Conservation (phyloP, 352 stramenopile species). For the Globisporangium echinulatum region DNA sequence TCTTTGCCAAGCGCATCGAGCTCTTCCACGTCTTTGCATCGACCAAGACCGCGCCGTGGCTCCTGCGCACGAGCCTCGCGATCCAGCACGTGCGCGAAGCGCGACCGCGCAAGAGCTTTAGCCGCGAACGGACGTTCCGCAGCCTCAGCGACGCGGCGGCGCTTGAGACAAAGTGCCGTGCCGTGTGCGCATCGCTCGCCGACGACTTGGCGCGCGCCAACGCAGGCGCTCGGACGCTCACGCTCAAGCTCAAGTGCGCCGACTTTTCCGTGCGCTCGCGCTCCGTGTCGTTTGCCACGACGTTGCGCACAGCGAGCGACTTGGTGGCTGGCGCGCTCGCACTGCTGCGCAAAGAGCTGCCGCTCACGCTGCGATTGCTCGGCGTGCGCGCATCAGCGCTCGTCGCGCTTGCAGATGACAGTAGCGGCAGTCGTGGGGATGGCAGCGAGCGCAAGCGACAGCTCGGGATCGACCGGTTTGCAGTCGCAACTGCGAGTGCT, state of each 20-base stretch:
- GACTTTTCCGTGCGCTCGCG: constrained; percentile 54
- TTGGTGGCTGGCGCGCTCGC: constrained; percentile 38
- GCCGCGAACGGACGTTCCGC: constrained; percentile 66
- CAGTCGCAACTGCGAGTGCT: constrained; percentile 7
- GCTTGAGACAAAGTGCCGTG: constrained; percentile 58
- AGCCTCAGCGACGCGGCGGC: constrained; percentile 28
- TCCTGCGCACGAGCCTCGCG: constrained; percentile 68
- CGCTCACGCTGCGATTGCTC: constrained; percentile 60
- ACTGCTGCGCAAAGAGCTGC: constrained; percentile 54
- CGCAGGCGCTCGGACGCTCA: constrained; percentile 48
- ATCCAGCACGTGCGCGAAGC: constrained; percentile 38
- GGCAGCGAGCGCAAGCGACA: constrained; percentile 25
- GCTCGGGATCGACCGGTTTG: constrained; percentile 41
- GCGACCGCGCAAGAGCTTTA: constrained; percentile 73
- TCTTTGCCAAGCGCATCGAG: constrained; percentile 51
- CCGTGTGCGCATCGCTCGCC: constrained; percentile 52
- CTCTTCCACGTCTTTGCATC: constrained; percentile 57
- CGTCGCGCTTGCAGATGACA: constrained; percentile 7
- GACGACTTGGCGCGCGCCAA: constrained; percentile 34
- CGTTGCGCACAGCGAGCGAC: constrained; percentile 35
- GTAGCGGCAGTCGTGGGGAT: constrained; percentile 7
- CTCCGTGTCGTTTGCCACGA: constrained; percentile 36
- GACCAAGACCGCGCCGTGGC: constrained; percentile 57
- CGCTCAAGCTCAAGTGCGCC: constrained; percentile 66
- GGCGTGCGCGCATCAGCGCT: constrained; percentile 52